phyloP scores from a whole-genome alignment of 1,284 basidiomycete species.

The Earliella scabrosa region DNA sequence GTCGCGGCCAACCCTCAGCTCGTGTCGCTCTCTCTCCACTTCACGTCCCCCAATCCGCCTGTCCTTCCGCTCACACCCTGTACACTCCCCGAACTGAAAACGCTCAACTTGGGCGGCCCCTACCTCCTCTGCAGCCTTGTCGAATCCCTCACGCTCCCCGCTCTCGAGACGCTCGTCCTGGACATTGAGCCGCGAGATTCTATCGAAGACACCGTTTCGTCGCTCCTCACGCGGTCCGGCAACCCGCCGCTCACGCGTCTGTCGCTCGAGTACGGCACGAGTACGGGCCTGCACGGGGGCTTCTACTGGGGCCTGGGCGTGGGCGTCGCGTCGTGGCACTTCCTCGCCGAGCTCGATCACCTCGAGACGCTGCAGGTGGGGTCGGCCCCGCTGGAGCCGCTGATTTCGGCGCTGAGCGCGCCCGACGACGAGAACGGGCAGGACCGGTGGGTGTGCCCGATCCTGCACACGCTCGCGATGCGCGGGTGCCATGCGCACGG shows the following conservation, averaged over 20 bases:
- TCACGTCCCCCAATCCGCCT: constrained; percentile 58
- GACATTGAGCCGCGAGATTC: constrained; percentile 72
- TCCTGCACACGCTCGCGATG: constrained; percentile 57
- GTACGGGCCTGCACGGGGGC: constrained; percentile 38
- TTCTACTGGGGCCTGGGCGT: constrained; percentile 47
- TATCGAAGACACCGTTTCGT: constrained; percentile 65
- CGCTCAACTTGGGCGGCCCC: constrained; percentile 65
- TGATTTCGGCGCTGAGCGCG: constrained; percentile 56
- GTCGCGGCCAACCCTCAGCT: constrained; percentile 59
- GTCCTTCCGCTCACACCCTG: constrained; percentile 62
- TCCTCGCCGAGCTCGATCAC: constrained; percentile 49
- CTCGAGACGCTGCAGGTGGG: constrained; percentile 62
- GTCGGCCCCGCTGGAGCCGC: constrained; percentile 65
- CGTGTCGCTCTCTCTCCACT: constrained; percentile 59
- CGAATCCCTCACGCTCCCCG: constrained; percentile 63
- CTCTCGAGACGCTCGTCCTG: constrained; percentile 56
- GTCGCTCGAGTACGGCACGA: constrained; percentile 59
- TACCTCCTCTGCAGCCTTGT: constrained; percentile 63
- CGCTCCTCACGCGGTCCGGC: constrained; percentile 60
- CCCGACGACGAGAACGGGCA: constrained; percentile 58
- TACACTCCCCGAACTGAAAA: constrained; percentile 54
- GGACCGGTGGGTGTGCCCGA: constrained; percentile 65
- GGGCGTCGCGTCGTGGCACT: constrained; percentile 51
- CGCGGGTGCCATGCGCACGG: constrained; percentile 61
- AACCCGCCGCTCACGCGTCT: constrained; percentile 58